A percentile compares a stretch with the other conserved stretches of the same genome.
These are phyloP conservation scores for Neurospora sp. DNA, from an alignment of 495 filamentous ascomycete species.

Conservation along the genomic window DNA sequence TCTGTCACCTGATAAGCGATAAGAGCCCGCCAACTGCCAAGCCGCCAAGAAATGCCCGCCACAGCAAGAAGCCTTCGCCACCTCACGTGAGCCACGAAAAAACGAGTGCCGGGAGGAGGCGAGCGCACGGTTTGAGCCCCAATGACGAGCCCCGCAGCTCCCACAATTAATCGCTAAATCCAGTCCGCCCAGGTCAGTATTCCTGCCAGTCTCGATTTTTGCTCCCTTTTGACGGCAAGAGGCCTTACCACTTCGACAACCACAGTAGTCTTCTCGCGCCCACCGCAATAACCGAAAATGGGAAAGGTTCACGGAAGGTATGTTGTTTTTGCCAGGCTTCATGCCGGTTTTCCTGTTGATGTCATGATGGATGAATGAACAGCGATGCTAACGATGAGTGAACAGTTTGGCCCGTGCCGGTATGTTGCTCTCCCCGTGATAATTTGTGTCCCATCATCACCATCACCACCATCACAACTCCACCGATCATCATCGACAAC, in stretches of 20 bases:
- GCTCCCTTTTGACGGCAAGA: not conserved
- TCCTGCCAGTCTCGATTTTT: slow-evolving; percentile 3
- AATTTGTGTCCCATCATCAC: not conserved
- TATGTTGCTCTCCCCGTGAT: slow-evolving; percentile 9
- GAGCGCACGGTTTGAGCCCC: slow-evolving; percentile 13
- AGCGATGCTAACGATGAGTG: slow-evolving; percentile 4
- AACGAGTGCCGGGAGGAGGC: not conserved
- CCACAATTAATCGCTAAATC: slow-evolving; percentile 10
- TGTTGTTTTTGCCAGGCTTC: not conserved
- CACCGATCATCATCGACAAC: not conserved
- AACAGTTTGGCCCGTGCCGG: slow-evolving; percentile 28
- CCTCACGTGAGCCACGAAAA: not conserved
- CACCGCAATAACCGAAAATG: slow-evolving; percentile 23
- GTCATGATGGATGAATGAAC: not conserved
- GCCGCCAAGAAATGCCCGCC: not conserved
- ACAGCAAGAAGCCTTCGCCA: not conserved
- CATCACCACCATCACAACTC: not conserved
- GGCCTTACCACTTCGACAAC: slow-evolving; percentile 2
- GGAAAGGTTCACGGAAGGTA: slow-evolving; percentile 32
- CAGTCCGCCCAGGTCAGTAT: slow-evolving; percentile 7
- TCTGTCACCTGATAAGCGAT: not conserved
- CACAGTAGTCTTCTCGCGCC: slow-evolving; percentile 14
- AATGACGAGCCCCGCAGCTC: slow-evolving; percentile 18
- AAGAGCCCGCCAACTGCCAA: not conserved
- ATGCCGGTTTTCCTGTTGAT: not conserved